Evolutionary conservation across 2,329 filamentous ascomycete genomes (phyloP).

Genomic region (Diaporthe citriasiana): DNA sequence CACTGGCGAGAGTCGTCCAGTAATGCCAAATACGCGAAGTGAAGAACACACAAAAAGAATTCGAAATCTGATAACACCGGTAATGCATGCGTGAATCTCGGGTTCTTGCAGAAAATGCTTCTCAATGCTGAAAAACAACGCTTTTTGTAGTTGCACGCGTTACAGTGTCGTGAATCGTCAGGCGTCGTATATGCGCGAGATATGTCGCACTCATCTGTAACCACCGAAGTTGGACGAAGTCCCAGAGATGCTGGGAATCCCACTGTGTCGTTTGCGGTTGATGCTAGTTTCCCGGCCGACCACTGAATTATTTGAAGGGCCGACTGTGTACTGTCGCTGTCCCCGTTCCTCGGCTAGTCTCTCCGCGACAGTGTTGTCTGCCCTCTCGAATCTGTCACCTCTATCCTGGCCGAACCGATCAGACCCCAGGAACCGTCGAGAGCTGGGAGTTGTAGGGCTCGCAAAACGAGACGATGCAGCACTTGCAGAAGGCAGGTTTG

Average conservation of each 20-base stretch:
- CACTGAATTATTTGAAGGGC: slow-evolving; percentile 54
- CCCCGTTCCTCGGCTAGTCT: slow-evolving; percentile 57
- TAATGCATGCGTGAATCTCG: slow-evolving; percentile 30
- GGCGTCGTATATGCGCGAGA: slow-evolving; percentile 11
- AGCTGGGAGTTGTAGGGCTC: slow-evolving; percentile 55
- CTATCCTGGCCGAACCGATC: slow-evolving; percentile 61
- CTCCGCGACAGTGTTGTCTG: slow-evolving; percentile 54
- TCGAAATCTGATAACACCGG: slow-evolving; percentile 21
- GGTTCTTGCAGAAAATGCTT: slow-evolving; percentile 37
- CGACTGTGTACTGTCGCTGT: slow-evolving; percentile 61
- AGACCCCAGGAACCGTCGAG: slow-evolving; percentile 60
- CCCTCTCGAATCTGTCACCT: slow-evolving; percentile 35
- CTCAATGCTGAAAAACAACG: slow-evolving; percentile 34
- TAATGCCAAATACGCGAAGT: slow-evolving; percentile 15
- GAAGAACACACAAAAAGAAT: neutral
- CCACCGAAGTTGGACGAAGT: slow-evolving; percentile 57
- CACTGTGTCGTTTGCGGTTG: slow-evolving; percentile 60
- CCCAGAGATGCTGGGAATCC: slow-evolving; percentile 55
- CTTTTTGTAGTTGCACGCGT: slow-evolving; percentile 26
- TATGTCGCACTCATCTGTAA: slow-evolving; percentile 57
- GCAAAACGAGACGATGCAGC: slow-evolving; percentile 56
- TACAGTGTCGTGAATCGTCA: slow-evolving; percentile 24
- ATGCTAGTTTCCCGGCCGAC: slow-evolving; percentile 63
- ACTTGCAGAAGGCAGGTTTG: slow-evolving; percentile 55
- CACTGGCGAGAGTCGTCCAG: neutral